A percentile compares a stretch with the other conserved stretches of the same genome.
phyloP scores from a whole-genome alignment of 176 grass and related monocot genomes.

The Aegilops longissima region DNA sequence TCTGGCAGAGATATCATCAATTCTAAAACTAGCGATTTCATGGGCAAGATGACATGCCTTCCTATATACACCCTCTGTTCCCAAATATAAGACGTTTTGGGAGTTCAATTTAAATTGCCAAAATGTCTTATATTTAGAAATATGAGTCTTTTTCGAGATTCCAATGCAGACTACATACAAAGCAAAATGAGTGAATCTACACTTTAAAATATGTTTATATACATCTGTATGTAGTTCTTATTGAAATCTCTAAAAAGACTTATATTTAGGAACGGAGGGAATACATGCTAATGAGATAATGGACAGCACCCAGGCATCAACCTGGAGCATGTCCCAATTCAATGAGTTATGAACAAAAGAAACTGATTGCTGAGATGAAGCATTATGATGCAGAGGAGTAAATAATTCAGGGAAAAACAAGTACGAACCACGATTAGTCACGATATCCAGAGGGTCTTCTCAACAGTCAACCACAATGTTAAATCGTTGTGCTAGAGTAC shows the following conservation, averaged over 20 bases:
- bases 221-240: no score
- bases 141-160: no score
- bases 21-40: neutral
- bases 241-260: no score
- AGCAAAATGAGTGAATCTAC: no score
- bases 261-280: no score
- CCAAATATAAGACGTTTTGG: no score
- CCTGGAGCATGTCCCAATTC: neutral
- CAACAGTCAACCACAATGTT: slow-evolving; percentile 37
- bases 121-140: no score
- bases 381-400: neutral
- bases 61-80: neutral
- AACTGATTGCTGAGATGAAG: neutral
- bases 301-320: neutral
- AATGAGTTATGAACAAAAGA: neutral
- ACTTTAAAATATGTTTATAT: no score
- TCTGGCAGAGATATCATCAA: neutral
- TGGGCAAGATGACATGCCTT: neutral
- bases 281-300: neutral
- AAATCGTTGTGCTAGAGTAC: slow-evolving; percentile 32
- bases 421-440: neutral
- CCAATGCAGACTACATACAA: no score
- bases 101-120: no score
- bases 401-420: neutral
- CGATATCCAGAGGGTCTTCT: slow-evolving; percentile 24